These are phyloP conservation scores for Alternaria arborescens DNA, from an alignment of 2,329 filamentous ascomycete genomes.

Conservation along the genomic window DNA sequence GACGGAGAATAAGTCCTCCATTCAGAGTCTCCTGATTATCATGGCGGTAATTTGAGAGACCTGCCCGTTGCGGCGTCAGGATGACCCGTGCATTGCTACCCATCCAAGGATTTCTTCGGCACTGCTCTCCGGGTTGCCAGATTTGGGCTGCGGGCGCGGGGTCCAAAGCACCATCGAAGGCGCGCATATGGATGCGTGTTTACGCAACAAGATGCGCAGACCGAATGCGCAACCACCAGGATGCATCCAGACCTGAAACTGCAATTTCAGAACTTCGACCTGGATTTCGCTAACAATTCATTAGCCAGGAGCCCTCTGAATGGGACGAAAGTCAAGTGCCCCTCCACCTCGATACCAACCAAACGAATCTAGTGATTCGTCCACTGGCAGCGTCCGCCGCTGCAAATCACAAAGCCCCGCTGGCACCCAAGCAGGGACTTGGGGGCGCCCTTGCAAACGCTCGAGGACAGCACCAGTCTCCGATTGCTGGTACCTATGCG, in stretches of 20 bases:
- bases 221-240: constrained; percentile 8
- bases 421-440: constrained; percentile 49
- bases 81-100: constrained; percentile 15
- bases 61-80: constrained; percentile 6
- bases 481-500: constrained; percentile 49
- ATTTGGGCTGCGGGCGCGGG: constrained; percentile 22
- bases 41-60: constrained; percentile 7
- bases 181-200: constrained; percentile 23
- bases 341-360: constrained; percentile 44
- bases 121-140: constrained; percentile 10
- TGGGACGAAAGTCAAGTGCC: constrained; percentile 42
- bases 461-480: constrained; percentile 46
- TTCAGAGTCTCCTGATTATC: constrained; percentile 2
- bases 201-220: constrained; percentile 24
- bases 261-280: constrained; percentile 11
- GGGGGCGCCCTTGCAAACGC: constrained; percentile 42
- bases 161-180: constrained; percentile 29
- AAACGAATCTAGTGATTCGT: constrained; percentile 40
- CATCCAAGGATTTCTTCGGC: constrained; percentile 15
- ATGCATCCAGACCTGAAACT: constrained; percentile 11
- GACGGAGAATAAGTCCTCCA: constrained; percentile 6
- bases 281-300: constrained; percentile 34
- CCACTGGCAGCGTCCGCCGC: constrained; percentile 36
- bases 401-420: constrained; percentile 45
- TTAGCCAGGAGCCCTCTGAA: constrained; percentile 39